Base-by-base conservation (phyloP, 2,329 filamentous ascomycete species). In the Fusarium sp. region DNA sequence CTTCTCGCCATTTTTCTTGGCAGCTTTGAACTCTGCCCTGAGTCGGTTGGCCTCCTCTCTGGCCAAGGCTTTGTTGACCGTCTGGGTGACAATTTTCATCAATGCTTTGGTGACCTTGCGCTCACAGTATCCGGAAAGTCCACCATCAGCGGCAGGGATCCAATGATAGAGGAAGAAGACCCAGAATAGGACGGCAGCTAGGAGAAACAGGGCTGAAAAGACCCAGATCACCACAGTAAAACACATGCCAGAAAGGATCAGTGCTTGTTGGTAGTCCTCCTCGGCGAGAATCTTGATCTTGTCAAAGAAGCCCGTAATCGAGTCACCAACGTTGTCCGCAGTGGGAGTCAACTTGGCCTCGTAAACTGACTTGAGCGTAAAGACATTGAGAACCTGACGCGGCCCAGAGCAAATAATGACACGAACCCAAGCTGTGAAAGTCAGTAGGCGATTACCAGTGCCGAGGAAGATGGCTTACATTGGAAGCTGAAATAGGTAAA, bases 211-310 rank as follows among this genome's bases (percentile, higher is more conserved):
- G 7, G 93, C 89, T 0, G 93, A 93, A 77, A 98, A 92, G 16
- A 95, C 88, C 96, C 96, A 98, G 76, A 98, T 91, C 64, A 98
- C 82, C 25, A 98, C 83, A 5, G 96, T 98, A 84, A 98, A 98
- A 73, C 95, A 85, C 97, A 98, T 98, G 83, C 94, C 92, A 43
- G 92, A 94, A 61, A 98, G 87, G 76, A 98, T 93, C 70, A 97
- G 85, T 2, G 94, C 94, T 82, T 98, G 94, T 74, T 92, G 91
- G 71, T 91, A 92, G 81, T 97, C 92, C 37, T 92, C 86, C 18
- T 92, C 87, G 34, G 94, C 93, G 37, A 98, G 88, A 11, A 88
- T 85, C 76, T 90, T 88, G 75, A 98, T 88, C 79, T 98, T 98
- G 78, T 92, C 85, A 81, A 97, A 98, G 84, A 98, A 97, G 71